Percentiles rank a stretch among this genome's conserved stretches.
Conservation (phyloP, 257 asterid genomes). For the Paulownia fortunei region DNA sequence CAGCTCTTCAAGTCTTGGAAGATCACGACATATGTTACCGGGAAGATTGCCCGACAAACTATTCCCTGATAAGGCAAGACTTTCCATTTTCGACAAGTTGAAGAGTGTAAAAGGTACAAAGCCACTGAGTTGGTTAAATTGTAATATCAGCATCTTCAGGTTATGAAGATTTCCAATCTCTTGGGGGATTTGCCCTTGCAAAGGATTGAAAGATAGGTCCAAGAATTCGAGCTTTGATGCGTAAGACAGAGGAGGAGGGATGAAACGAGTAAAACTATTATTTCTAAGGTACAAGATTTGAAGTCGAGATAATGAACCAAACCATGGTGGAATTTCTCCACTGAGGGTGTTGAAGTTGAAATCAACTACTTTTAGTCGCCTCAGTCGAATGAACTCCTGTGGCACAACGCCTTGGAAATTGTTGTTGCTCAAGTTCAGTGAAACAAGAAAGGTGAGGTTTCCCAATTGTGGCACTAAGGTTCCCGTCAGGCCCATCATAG, state of each 20-base stretch:
- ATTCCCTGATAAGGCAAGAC: neutral
- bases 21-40: neutral
- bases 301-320: constrained; percentile 11
- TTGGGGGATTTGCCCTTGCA: neutral
- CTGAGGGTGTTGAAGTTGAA: constrained; percentile 13
- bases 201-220: constrained; percentile 23
- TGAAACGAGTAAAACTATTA: constrained; percentile 23
- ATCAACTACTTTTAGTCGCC: constrained; percentile 25
- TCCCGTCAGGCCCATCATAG: constrained; percentile 31
- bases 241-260: constrained; percentile 31
- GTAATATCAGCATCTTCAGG: neutral
- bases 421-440: constrained; percentile 38
- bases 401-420: constrained; percentile 37
- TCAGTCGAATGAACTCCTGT: constrained; percentile 18
- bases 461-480: constrained; percentile 38
- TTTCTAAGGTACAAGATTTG: constrained; percentile 13
- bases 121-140: neutral
- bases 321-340: constrained; percentile 25
- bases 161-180: constrained; percentile 5
- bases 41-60: constrained; percentile 29
- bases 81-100: neutral
- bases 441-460: constrained; percentile 40
- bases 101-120: neutral
- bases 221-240: constrained; percentile 21
- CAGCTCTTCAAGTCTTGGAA: neutral